Conservation (phyloP, 441 rosid species). For the Adansonia rubrostipa region DNA sequence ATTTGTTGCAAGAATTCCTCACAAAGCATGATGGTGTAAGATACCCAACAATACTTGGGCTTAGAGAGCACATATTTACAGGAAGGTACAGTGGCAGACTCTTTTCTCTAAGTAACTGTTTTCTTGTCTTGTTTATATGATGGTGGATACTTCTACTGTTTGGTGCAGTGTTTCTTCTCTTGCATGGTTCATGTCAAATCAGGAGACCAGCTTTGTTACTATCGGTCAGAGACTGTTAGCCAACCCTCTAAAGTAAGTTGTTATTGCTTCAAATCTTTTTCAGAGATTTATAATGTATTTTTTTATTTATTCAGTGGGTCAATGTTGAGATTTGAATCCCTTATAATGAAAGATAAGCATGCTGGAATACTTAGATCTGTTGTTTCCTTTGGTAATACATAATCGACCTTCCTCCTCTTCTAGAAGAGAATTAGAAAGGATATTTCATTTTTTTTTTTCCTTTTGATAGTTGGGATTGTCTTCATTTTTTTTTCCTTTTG, state of each 20-base stretch:
- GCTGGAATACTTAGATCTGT: background rate
- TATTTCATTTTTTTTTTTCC: too few relatives aligned
- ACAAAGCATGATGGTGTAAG: conserved; percentile 92
- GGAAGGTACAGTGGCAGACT: conserved; percentile 71
- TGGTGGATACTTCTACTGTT: conserved; percentile 22
- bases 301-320: background rate
- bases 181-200: conserved; percentile 99
- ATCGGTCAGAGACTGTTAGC: conserved; percentile 96
- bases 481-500: too few relatives aligned
- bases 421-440: background rate
- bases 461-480: too few relatives aligned
- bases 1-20: conserved; percentile 93
- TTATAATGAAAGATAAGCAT: background rate
- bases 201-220: conserved; percentile 99
- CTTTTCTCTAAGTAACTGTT: background rate
- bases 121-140: background rate
- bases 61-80: conserved; percentile 98
- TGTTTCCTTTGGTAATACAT: background rate
- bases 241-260: conserved; percentile 86
- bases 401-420: background rate
- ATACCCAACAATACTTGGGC: conserved; percentile 94
- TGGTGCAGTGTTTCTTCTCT: conserved; percentile 97
- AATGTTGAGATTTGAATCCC: background rate
- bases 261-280: conserved; percentile 12
- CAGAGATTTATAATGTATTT: background rate